Base-by-base conservation (phyloP, 2,329 filamentous ascomycete species). In the Penicillium rolfsii region DNA sequence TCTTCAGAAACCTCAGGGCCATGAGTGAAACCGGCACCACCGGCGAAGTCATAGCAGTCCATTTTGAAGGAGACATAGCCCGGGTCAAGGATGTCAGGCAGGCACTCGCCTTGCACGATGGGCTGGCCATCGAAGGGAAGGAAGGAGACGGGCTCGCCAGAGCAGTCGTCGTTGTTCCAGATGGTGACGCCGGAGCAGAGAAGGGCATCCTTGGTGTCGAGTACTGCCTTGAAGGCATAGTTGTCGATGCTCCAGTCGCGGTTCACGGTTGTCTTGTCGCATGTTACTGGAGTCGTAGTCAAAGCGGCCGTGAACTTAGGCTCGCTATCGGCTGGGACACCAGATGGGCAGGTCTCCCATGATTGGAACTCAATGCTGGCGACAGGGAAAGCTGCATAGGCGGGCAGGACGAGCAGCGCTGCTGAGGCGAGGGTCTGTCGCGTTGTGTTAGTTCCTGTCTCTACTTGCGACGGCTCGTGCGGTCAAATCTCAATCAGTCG, bases 91-190 rank as follows among this genome's bases (percentile, higher is more conserved):
- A 61, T 54, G 12, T 68, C 66, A 14, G 67, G 64, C 24, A 68
- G 43, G 40, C 67, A 68, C 24, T 59, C 11, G 26, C 66, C 66
- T 55, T 64, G 58, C 1, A 58, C 45, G 24, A 68, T 58, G 35
- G 64, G 59, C 46, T 60, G 5, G 50, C 55, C 33, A 6, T 58
- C 24, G 38, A 70, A 64, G 19, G 66, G 66, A 26, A 67, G 43
- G 60, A 66, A 67, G 41, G 58, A 57, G 14, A 46, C 41, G 36
- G 60, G 59, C 40, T 62, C 12, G 46, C 66, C 67, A 4, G 66
- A 59, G 57, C 67, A 69, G 28, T 58, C 60, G 2, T 67, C 67
- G 36, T 63, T 67, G 58, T 70, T 70, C 63, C 61, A 70, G 55
- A 68, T 48, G 12, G n/a, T 55, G 9, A 70, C 56, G 19, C 67